Base-by-base conservation (phyloP, 176 grass and related monocot species). In the Paspalum vaginatum region DNA sequence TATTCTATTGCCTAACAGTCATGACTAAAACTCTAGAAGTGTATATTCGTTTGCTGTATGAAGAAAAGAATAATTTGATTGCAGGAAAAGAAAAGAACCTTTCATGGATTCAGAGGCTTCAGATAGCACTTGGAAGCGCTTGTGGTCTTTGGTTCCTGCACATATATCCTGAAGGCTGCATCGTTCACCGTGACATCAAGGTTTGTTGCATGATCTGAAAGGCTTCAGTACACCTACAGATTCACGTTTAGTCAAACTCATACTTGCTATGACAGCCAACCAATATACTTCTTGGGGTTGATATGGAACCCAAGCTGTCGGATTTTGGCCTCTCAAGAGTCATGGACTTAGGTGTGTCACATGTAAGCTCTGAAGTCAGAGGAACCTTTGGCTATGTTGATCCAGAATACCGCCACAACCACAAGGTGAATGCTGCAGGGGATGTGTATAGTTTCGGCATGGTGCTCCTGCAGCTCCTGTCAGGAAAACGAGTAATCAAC, bases 101-200 rank as follows among this genome's bases (percentile, higher is more conserved):
- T 4, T 78, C 75, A 52, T 94, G 91, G 88, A 81, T 79, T 50
- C 85, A 94, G 55, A 85, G 88, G 51, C 83, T 94, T 67, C 85
- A 86, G 76, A 86, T 94, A 41, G 91, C 91, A 5, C 65, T 94
- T 13, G 88, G 85, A 11, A 88, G 91, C 1, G 88, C 88, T 59
- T 90, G 88, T 3, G 88, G 91, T 48, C 91, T 94, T 84, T 94
- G 91, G 88, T 91, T 91, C 66, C 88, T 94, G 54, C 91, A 94
- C 69, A 86, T 85, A 67, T 94, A 84, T 70, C 82, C 88, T 42
- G 91, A 83, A 57, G 91, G 88, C 59, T 94, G 88, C 82, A 94
- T 94, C 27, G 91, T 93, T 77, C 91, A 93, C 76, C 83, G 91
- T 80, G 88, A 94, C 51, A 46, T 94, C 38, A 94, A 94, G 88